Percentiles rank a stretch among this genome's conserved stretches.
Conservation (phyloP, 1,139 yeast genomes). For the Eremothecium cymbalariae region DNA sequence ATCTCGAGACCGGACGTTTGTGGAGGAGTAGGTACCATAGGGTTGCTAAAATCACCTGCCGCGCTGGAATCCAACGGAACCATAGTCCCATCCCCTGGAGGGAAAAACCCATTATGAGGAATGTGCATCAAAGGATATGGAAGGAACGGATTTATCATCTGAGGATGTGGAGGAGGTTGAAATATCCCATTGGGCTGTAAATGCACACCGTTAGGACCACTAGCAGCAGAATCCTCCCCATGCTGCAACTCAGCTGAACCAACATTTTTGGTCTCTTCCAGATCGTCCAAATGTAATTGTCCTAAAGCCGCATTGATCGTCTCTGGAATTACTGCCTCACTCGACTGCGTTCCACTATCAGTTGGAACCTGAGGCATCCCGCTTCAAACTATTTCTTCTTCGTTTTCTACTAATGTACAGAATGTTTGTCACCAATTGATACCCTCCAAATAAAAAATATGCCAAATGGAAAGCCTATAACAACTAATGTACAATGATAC, state of each 20-base stretch:
- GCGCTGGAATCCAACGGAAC: constrained; percentile 19
- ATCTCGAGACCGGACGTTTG: constrained; percentile 5
- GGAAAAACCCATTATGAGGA: constrained; percentile 26
- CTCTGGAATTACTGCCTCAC: constrained; percentile 18
- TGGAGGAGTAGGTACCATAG: constrained; percentile 4
- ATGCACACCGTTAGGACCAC: constrained; percentile 5
- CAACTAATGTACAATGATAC: constrained; percentile 3
- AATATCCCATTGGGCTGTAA: constrained; percentile 17
- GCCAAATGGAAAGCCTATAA: not conserved
- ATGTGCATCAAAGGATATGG: constrained; percentile 31
- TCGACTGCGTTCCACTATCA: constrained; percentile 9
- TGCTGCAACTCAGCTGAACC: constrained; percentile 2
- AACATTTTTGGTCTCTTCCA: constrained; percentile 9
- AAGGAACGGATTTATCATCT: constrained; percentile 24
- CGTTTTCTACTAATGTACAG: constrained; percentile 6
- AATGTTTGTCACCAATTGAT: not conserved
- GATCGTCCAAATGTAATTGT: constrained; percentile 27
- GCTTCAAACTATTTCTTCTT: not conserved
- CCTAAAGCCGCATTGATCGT: constrained; percentile 29
- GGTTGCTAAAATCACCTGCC: constrained; percentile 9
- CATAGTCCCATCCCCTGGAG: constrained; percentile 11
- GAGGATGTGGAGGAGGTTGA: constrained; percentile 26
- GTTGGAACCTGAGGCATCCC: constrained; percentile 7
- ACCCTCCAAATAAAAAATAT: constrained; percentile 2
- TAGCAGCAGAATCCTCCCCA: not conserved